phyloP scores from a whole-genome alignment of 2,329 filamentous ascomycete genomes.

The Emergomyces pasteurianus region DNA sequence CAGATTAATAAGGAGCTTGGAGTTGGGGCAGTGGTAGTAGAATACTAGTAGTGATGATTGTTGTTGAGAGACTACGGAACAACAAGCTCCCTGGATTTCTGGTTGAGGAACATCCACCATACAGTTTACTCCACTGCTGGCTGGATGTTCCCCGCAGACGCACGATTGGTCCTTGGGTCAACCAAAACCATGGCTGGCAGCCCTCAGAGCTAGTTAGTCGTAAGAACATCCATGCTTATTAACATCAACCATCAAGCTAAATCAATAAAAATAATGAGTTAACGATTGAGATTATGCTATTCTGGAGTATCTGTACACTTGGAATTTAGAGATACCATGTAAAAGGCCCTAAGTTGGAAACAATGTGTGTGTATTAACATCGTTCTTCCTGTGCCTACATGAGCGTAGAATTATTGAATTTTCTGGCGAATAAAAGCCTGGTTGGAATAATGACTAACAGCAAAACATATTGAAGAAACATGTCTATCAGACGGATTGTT shows the following conservation, averaged over 20 bases:
- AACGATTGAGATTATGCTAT: neutral
- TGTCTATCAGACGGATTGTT: neutral
- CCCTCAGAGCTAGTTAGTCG: neutral
- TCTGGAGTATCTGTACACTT: neutral
- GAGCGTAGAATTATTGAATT: neutral
- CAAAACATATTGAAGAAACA: neutral
- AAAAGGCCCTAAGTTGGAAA: neutral
- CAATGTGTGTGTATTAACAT: neutral
- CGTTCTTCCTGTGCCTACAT: neutral
- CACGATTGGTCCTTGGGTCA: neutral
- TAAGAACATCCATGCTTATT: neutral
- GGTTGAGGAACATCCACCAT: neutral
- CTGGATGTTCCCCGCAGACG: neutral
- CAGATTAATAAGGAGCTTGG: constrained; percentile 6
- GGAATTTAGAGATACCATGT: neutral
- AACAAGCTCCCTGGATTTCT: neutral
- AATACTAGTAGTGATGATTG: neutral
- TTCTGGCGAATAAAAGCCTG: neutral
- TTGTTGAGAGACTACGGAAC: neutral
- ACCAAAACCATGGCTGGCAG: neutral
- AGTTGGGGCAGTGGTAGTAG: neutral
- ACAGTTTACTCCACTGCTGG: neutral
- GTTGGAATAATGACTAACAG: neutral
- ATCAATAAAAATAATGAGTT: too few relatives aligned
- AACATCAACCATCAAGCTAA: neutral